Evolutionary conservation across 2,329 filamentous ascomycete genomes (phyloP).

Genomic region (Arthrobotrys entomopaga): DNA sequence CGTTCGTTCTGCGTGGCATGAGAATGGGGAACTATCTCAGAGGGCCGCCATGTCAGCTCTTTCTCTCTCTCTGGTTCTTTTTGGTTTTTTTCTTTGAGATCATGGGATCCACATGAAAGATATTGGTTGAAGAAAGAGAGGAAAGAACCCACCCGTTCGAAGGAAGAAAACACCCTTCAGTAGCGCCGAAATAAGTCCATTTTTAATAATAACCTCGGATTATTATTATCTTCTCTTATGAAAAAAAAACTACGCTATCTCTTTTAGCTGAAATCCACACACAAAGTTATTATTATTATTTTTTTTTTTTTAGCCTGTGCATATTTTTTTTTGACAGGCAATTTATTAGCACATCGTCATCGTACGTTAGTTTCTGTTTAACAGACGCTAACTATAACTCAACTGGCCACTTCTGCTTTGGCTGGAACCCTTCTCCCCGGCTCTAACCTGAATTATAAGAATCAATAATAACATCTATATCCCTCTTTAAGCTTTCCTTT

Average conservation of each 20-base stretch:
- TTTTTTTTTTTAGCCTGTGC: too few species aligned
- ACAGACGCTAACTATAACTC: slow-evolving; percentile 12
- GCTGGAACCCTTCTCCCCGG: slow-evolving; percentile 4
- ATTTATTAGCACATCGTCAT: slow-evolving; percentile 30
- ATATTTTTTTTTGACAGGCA: slow-evolving; percentile 3
- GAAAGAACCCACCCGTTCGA: too few species aligned
- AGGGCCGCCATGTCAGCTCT: too few species aligned
- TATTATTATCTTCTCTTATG: slow-evolving; percentile 7
- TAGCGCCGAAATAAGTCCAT: too few species aligned
- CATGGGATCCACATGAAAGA: neutral
- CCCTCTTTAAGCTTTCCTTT: too few species aligned
- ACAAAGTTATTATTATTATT: too few species aligned
- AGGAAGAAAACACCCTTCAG: too few species aligned
- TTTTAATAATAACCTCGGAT: slow-evolving; percentile 2
- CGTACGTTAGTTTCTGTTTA: slow-evolving; percentile 7
- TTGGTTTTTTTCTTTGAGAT: neutral
- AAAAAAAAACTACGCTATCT: neutral
- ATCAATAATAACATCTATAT: too few species aligned
- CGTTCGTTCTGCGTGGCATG: slow-evolving; percentile 4
- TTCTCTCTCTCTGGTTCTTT: too few species aligned
- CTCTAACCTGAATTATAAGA: too few species aligned
- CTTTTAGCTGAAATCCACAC: slow-evolving; percentile 16
- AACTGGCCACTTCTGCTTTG: too few species aligned
- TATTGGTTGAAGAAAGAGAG: too few species aligned
- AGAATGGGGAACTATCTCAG: neutral